Evolutionary conservation across 2,329 filamentous ascomycete species (phyloP).

Genomic region (Pseudogymnoascus sp.): DNA sequence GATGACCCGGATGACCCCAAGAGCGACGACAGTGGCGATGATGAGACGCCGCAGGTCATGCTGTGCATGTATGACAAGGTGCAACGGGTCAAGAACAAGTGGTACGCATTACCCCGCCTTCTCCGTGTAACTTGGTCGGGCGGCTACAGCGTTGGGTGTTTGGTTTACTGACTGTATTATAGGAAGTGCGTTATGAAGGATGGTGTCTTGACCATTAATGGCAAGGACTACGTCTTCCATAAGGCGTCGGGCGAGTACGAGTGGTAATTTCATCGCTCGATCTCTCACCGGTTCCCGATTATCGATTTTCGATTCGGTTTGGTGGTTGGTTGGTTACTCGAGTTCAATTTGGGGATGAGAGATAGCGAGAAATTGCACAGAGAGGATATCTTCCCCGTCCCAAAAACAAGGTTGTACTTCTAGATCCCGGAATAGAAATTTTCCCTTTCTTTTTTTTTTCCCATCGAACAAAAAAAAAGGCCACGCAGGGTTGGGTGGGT

Average conservation of each 20-base stretch:
- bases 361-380: background rate
- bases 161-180: constrained; percentile 22
- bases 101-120: constrained; percentile 37
- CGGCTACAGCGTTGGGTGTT: background rate
- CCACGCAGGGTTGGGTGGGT: background rate
- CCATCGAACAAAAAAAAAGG: background rate
- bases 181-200: constrained; percentile 98
- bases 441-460: background rate
- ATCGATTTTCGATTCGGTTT: background rate
- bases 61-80: constrained; percentile 99
- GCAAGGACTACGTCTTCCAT: constrained; percentile 96
- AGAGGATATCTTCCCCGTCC: background rate
- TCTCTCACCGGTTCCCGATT: background rate
- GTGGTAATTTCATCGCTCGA: constrained; percentile 56
- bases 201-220: constrained; percentile 84
- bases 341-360: background rate
- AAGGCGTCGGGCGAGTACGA: constrained; percentile 97
- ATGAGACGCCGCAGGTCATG: constrained; percentile 86
- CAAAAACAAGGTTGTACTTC: constrained; percentile 3
- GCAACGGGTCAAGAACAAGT: constrained; percentile 98
- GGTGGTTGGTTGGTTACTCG: background rate
- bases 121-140: background rate
- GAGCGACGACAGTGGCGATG: constrained; percentile 78
- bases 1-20: constrained; percentile 86
- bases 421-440: background rate